Base-by-base conservation (phyloP, 1,284 basidiomycete species). In the Trametes hirsuta region DNA sequence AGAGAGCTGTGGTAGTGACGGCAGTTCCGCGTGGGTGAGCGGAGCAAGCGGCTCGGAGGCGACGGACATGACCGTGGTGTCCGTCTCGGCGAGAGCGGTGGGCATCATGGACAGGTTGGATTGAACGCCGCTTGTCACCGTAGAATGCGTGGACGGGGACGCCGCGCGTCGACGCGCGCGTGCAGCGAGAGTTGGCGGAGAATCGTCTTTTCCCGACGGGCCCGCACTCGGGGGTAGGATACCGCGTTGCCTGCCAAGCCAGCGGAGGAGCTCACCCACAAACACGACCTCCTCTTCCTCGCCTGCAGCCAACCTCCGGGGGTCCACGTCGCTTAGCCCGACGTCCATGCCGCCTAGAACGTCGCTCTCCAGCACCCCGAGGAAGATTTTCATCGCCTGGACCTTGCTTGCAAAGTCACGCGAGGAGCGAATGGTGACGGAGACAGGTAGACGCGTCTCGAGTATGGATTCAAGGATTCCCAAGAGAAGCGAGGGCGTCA, bases 341-440 rank as follows among this genome's bases (percentile, higher is more conserved):
- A 88, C 81, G 63, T 87, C 84, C 58, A 74, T 72, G 44, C 71
- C 76, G 25, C 54, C 55, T 34, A 92, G 70, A 11, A 92, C 78
- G 65, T 91, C 89, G 46, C 80, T 83, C 55, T 91, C 88, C 4
- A 94, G 77, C 3, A 88, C 84, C 24, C 90, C 91, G 18, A 93
- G 80, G 58, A 94, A 87, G 12, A 93, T 80, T 69, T 93, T 90
- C 81, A 91, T 90, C 47, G 85, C 84, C 35, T 85, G 75, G 12
- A 80, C 73, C 63, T 79, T 78, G 18, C 76, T 74, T 39, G 74
- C 73, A 44, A 71, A 69, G 22, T 76, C 78, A 55, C 74, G 75
- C 34, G 76, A 76, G 8, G 74, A 75, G 53, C 82, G 78, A 34
- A 81, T 72, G 35, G 71, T 56, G 11, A 71, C 37, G 44, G 78